Evolutionary conservation across 108 stramenopile species (phyloP), one percentile per base, ranked within the genome.

Genomic region (Cyclostephanos tholiformis): DNA sequence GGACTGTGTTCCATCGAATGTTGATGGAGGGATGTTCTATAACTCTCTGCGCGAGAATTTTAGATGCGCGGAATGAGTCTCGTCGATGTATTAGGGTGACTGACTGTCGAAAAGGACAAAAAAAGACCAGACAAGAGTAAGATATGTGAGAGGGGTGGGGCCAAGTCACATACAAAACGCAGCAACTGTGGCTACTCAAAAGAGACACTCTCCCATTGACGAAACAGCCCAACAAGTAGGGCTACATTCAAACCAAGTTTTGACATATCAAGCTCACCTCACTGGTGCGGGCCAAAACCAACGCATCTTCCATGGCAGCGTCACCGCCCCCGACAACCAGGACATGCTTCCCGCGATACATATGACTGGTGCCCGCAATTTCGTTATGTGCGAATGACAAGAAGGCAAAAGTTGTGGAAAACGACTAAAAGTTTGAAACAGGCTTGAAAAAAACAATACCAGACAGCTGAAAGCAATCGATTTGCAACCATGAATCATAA

Each of bases 281-380:
- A 63, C 77, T 85, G 14, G 92, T 96, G 23, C 94, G 73, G 1
- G 97, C 94, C 78, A 98, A 79, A 22, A 96, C 94, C 17, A 98
- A 79, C 0, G 97, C 97, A 85, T 97, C 97, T 79, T 97, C 97
- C 95, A 97, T 97, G 67, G 97, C 97, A 17, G 96, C 80, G 80
- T 98, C 97, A 55, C 97, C 97, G 16, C 97, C 97, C 20, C 97
- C 97, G 19, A 98, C 94, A 5, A 98, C 97, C 32, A 96, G 65
- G 5, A 98, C 97, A 71, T 94, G 79, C 44, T 87, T 78, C 22
- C 86, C 85, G 23, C 82, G 50, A 80, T 85, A 98, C 62, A 96
- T 77, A 59, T 91, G 92, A 29, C 41, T 41, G 41, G 12, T 41
- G 0, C 41, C 9, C 4, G 41, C 41, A 41, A 10, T 10, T 12